Evolutionary conservation across 2,329 filamentous ascomycete genomes (phyloP).

Genomic region (Colletotrichum higginsianum): DNA sequence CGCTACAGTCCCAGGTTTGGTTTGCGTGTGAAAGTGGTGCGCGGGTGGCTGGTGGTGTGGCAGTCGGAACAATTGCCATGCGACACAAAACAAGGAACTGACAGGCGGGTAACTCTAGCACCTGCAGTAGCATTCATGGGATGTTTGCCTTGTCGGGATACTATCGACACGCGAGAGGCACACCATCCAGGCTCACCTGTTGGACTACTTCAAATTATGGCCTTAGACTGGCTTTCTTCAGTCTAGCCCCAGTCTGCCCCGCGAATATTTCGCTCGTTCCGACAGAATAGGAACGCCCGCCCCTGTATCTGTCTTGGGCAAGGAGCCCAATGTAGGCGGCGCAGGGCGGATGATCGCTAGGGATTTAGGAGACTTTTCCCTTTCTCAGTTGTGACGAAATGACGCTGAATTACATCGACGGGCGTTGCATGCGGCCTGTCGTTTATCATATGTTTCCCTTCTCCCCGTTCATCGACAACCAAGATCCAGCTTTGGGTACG

Average conservation of each 20-base stretch:
- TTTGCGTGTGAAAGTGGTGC: not conserved
- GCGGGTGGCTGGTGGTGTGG: conserved; percentile 6
- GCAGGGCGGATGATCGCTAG: conserved; percentile 30
- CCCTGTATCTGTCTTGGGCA: not conserved
- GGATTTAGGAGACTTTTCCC: conserved; percentile 32
- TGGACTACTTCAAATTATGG: conserved; percentile 6
- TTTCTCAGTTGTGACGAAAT: not conserved
- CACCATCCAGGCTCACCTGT: conserved; percentile 15
- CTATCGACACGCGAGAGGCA: conserved; percentile 18
- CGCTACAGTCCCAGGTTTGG: not conserved
- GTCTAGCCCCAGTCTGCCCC: not conserved
- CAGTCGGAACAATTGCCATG: conserved; percentile 27
- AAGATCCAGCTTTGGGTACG: not conserved
- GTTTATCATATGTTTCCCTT: conserved; percentile 7
- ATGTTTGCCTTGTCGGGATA: conserved; percentile 16
- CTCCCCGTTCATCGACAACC: not conserved
- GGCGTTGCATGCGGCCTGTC: not conserved
- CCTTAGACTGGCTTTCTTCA: not conserved
- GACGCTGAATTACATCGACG: not conserved
- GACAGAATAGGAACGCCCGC: not conserved
- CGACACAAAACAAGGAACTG: conserved; percentile 35
- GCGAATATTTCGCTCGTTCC: conserved; percentile 3
- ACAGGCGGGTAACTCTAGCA: conserved; percentile 11
- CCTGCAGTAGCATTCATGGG: conserved; percentile 20
- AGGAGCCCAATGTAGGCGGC: not conserved